Base-by-base conservation (phyloP, 1,139 yeast genomes). In the Yamadazyma oceani region DNA sequence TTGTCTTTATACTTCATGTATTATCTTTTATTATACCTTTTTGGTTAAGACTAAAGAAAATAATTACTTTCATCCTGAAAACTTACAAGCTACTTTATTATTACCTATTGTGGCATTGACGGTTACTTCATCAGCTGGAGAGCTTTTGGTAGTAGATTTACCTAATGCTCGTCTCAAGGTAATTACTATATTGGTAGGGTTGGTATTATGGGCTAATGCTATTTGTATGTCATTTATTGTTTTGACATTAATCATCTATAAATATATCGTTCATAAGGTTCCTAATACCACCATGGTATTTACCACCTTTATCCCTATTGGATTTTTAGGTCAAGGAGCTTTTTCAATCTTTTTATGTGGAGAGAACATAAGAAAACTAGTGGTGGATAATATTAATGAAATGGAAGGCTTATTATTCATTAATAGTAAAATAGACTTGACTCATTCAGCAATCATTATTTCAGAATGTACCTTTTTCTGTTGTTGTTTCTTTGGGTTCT, bases 41-140 rank as follows among this genome's bases (percentile, higher is more conserved):
- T 49, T 55, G 48, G 69, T 60, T 33, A 66, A 58, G 49, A 54
- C 46, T 50, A 53, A 45, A 31, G 27, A 40, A 34, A 39, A 41
- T 49, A 38, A 39, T 56, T 50, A 41, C 59, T 41, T 47, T 19
- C 51, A 53, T 3, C 53, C 61, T 17, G 38, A 57, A 15, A 55
- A 59, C 34, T 42, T 71, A 33, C 63, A 66, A 43, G 71, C 82
- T 17, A 69, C 78, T 5, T 62, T 73, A 17, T 57, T 88, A 26
- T 64, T 88, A 36, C 92, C 95, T 0, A 70, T 85, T 10, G 94
- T 88, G 16, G 75, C 96, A 0, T 60, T 85, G 28, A 85, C 88
- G 1, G 96, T 88, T 41, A 76, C 79, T 3, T 69, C 89, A 0
- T 75, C 94, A 1, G 68, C 79, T 10, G 92, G 94, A 1, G 79